Evolutionary conservation across 163 green algal species (phyloP).

Genomic region (Smithsoniella earleae): DNA sequence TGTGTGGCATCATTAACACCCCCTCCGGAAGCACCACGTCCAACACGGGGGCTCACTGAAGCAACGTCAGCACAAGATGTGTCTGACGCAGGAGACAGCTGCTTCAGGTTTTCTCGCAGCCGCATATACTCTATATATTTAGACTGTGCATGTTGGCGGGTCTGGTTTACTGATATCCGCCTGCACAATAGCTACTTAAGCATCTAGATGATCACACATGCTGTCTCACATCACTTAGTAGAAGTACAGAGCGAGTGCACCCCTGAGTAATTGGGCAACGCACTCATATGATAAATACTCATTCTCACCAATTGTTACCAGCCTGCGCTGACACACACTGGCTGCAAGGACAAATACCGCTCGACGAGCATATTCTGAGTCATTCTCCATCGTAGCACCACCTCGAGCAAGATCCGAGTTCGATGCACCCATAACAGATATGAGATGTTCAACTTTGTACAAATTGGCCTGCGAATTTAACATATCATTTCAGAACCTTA

Average conservation of each 20-base stretch:
- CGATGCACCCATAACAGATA: not conserved
- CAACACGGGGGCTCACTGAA: not conserved
- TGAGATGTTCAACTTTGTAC: not conserved
- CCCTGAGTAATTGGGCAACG: not conserved
- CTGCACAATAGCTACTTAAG: not conserved
- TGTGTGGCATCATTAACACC: not conserved
- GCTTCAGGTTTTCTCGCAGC: slow-evolving; percentile 6
- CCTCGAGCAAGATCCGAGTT: not conserved
- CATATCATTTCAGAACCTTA: not conserved
- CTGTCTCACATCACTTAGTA: not conserved
- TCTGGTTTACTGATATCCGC: slow-evolving; percentile 21
- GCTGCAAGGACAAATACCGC: not conserved
- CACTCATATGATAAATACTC: slow-evolving; percentile 26
- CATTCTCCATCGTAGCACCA: not conserved
- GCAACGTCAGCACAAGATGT: not conserved
- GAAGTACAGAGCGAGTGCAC: not conserved
- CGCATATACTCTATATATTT: not conserved
- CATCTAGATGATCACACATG: not conserved
- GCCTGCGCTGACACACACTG: not conserved
- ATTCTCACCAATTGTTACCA: not conserved
- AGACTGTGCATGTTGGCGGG: not conserved
- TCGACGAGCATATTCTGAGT: not conserved
- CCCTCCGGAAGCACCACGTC: not conserved
- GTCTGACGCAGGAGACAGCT: slow-evolving; percentile 4
- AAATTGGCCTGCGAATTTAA: not conserved